Percentiles rank a stretch among this genome's conserved stretches.
Evolutionary conservation across 176 grass and related monocot genomes (phyloP).

Genomic region (Musa troglodytarum): DNA sequence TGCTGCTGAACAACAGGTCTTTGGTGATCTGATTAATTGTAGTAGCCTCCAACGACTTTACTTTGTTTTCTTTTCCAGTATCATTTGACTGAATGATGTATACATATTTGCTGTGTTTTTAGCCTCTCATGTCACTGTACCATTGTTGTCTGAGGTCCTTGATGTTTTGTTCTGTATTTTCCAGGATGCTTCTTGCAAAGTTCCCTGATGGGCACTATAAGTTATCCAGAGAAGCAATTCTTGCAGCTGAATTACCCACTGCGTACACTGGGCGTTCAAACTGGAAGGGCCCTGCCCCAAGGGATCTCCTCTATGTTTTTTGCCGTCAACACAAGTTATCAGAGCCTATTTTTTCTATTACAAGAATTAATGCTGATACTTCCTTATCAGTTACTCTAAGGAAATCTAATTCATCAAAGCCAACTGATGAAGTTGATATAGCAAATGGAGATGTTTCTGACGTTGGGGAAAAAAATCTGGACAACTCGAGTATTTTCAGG

Average conservation of each 20-base stretch:
- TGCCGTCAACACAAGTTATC: conserved; percentile 67
- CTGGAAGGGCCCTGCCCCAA: conserved; percentile 66
- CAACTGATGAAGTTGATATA: conserved; percentile 17
- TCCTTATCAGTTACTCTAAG: conserved; percentile 23
- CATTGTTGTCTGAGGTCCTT: not conserved
- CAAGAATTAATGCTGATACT: conserved; percentile 18
- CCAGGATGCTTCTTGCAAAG: conserved; percentile 70
- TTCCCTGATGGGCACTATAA: conserved; percentile 75
- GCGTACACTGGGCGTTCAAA: conserved; percentile 46
- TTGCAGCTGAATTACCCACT: conserved; percentile 68
- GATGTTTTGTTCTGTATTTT: conserved; percentile 21
- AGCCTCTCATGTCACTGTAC: too few species aligned
- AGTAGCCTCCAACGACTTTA: too few species aligned
- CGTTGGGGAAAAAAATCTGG: conserved; percentile 13
- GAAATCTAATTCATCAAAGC: conserved; percentile 6
- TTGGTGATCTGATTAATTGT: not conserved
- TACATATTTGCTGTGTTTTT: too few species aligned
- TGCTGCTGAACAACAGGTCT: not conserved
- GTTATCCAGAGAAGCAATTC: conserved; percentile 65
- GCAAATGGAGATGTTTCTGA: conserved; percentile 15
- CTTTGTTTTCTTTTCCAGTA: too few species aligned
- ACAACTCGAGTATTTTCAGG: conserved; percentile 34
- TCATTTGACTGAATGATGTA: too few species aligned
- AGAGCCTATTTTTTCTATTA: conserved; percentile 49
- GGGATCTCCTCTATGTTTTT: conserved; percentile 63